A percentile compares a stretch with the other conserved stretches of the same genome.
Evolutionary conservation across 352 stramenopile species (phyloP).

Genomic region (Aphanomyces cochlioides): DNA sequence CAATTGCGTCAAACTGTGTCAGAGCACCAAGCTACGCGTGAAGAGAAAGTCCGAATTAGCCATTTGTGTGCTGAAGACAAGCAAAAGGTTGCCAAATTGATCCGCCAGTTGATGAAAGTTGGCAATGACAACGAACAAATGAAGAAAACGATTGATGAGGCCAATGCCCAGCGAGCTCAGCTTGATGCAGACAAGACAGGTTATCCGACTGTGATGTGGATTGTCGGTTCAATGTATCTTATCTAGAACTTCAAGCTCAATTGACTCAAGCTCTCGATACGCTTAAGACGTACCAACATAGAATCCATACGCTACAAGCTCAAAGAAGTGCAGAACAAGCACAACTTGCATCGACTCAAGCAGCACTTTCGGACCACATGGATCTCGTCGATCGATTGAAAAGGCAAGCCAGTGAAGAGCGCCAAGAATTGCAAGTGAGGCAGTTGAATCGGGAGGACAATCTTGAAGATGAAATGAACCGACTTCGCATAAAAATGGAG

Average conservation of each 20-base stretch:
- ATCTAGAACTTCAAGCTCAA: constrained; percentile 44
- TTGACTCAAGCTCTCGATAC: constrained; percentile 43
- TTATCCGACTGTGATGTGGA: constrained; percentile 29
- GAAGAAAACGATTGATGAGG: constrained; percentile 12
- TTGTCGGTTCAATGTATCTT: neutral
- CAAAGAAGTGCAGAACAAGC: constrained; percentile 47
- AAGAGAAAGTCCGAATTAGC: constrained; percentile 45
- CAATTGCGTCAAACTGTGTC: constrained; percentile 62
- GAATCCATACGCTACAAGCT: constrained; percentile 57
- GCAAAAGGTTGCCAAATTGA: constrained; percentile 76
- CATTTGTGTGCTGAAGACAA: constrained; percentile 72
- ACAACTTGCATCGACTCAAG: neutral
- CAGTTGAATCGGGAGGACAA: neutral
- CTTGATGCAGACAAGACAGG: constrained; percentile 56
- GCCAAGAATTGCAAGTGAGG: neutral
- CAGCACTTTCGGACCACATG: neutral
- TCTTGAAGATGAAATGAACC: neutral
- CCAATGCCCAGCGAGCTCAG: constrained; percentile 37
- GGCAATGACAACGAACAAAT: constrained; percentile 15
- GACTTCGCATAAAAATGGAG: neutral
- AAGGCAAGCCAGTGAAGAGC: neutral
- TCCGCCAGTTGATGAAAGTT: constrained; percentile 69
- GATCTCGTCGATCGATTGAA: neutral
- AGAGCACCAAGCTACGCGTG: constrained; percentile 38
- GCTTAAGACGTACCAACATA: constrained; percentile 51